Evolutionary conservation across 208 protist genomes (phyloP).

Genomic region (Paratrypanosoma confusum): DNA sequence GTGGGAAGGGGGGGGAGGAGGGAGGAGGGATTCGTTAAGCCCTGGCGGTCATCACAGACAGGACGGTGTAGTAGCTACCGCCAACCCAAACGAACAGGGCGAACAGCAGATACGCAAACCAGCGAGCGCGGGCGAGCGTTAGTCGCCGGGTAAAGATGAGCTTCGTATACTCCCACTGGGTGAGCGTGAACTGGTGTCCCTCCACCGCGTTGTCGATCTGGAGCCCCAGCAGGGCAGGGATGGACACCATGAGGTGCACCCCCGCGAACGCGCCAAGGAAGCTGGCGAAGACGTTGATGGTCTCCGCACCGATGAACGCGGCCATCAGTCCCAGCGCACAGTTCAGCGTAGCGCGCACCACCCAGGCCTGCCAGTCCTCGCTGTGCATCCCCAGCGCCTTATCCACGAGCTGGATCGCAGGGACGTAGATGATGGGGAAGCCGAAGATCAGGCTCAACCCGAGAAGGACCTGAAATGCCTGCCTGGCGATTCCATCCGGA

Average conservation of each 20-base stretch:
- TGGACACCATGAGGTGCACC: slow-evolving; percentile 71
- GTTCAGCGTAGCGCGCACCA: slow-evolving; percentile 43
- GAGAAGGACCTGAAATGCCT: slow-evolving; percentile 33
- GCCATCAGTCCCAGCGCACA: slow-evolving; percentile 35
- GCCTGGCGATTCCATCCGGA: slow-evolving; percentile 26
- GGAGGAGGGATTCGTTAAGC: too few relatives aligned
- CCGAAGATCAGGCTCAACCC: slow-evolving; percentile 60
- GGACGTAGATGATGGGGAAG: slow-evolving; percentile 70
- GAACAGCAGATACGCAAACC: slow-evolving; percentile 44
- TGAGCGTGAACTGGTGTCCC: slow-evolving; percentile 14
- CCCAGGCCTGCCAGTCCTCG: slow-evolving; percentile 15
- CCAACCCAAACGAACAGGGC: slow-evolving; percentile 32
- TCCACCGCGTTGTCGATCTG: slow-evolving; percentile 30
- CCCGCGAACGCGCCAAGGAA: slow-evolving; percentile 70
- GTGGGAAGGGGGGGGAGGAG: too few relatives aligned
- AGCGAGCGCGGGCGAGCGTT: slow-evolving; percentile 17
- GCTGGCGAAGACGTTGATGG: slow-evolving; percentile 63
- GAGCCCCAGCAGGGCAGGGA: slow-evolving; percentile 47
- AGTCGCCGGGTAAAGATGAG: slow-evolving; percentile 31
- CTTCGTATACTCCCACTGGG: slow-evolving; percentile 25
- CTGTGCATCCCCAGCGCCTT: slow-evolving; percentile 24
- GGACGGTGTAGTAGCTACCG: slow-evolving; percentile 15
- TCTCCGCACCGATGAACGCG: slow-evolving; percentile 47
- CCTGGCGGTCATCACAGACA: slow-evolving; percentile 6
- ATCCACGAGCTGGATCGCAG: slow-evolving; percentile 75